phyloP scores from a whole-genome alignment of 306 rosid species.

The Comarum palustre region DNA sequence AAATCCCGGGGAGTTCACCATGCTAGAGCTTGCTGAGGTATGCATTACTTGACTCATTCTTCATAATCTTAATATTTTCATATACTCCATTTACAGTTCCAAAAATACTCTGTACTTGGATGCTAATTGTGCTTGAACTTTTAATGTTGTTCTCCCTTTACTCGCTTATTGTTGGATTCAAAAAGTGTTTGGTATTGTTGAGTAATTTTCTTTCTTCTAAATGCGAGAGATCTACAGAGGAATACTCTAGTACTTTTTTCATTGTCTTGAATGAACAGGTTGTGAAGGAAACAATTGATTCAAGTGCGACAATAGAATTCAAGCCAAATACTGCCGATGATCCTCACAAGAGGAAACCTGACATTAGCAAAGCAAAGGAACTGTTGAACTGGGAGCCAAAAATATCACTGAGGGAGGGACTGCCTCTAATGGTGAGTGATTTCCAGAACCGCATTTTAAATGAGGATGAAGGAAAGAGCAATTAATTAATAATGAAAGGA shows the following conservation, averaged over 20 bases:
- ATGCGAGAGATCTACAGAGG: background rate
- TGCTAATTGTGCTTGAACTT: background rate
- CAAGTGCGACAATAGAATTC: constrained; percentile 85
- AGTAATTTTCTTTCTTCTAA: background rate
- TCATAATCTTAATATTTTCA: background rate
- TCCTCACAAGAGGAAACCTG: constrained; percentile 98
- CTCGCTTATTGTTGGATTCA: background rate
- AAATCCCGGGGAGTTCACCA: constrained; percentile 96
- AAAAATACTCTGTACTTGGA: background rate
- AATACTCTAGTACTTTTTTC: constrained; percentile 15
- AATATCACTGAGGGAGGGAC: constrained; percentile 75
- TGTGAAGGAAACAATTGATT: constrained; percentile 87
- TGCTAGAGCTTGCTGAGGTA: constrained; percentile 96
- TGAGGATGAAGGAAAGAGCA: constrained; percentile 85
- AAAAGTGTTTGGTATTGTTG: background rate
- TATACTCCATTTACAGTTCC: background rate
- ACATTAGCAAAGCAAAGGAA: constrained; percentile 89
- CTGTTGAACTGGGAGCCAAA: constrained; percentile 92
- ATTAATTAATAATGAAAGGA: constrained; percentile 36
- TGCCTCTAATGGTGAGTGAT: constrained; percentile 94
- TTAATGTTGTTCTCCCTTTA: background rate
- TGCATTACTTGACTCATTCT: constrained; percentile 2
- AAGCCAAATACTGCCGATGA: constrained; percentile 93
- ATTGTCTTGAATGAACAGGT: constrained; percentile 51
- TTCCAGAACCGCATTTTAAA: constrained; percentile 92